phyloP scores from a whole-genome alignment of 805 yeast genomes.

The Suhomyces kilbournensis region DNA sequence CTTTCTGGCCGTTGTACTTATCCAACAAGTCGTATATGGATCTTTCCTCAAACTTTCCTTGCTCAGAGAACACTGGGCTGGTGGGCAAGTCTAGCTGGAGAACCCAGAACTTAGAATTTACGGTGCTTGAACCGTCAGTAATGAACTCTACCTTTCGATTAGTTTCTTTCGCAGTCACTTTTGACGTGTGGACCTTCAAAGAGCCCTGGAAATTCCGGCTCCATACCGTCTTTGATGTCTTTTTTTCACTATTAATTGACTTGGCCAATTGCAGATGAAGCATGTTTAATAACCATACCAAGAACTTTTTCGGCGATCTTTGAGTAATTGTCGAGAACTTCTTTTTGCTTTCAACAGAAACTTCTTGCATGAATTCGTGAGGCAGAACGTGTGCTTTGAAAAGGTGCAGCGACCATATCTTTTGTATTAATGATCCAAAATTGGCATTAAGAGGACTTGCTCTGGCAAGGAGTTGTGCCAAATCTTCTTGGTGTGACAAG shows the following conservation, averaged over 20 bases:
- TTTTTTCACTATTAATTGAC: slow-evolving; percentile 1
- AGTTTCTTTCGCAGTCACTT: slow-evolving; percentile 11
- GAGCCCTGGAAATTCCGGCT: slow-evolving; percentile 52
- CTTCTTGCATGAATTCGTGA: slow-evolving; percentile 56
- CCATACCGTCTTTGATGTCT: slow-evolving; percentile 22
- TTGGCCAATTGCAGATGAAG: slow-evolving; percentile 35
- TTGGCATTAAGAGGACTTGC: slow-evolving; percentile 33
- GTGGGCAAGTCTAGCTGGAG: slow-evolving; percentile 61
- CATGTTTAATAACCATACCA: slow-evolving; percentile 54
- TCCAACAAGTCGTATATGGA: slow-evolving; percentile 42
- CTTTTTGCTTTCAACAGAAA: slow-evolving; percentile 43
- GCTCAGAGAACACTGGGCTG: slow-evolving; percentile 43
- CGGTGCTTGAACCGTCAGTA: slow-evolving; percentile 5
- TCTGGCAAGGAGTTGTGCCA: slow-evolving; percentile 8
- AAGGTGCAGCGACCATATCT: slow-evolving; percentile 61
- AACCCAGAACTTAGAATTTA: slow-evolving; percentile 42
- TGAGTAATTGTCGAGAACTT: slow-evolving; percentile 36
- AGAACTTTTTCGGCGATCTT: slow-evolving; percentile 51
- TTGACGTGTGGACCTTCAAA: slow-evolving; percentile 27
- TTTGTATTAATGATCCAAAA: slow-evolving; percentile 49
- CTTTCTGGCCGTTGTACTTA: slow-evolving; percentile 32
- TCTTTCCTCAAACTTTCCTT: slow-evolving; percentile 53
- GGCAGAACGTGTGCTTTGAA: slow-evolving; percentile 65
- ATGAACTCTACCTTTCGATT: slow-evolving; percentile 23
- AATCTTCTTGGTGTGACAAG: slow-evolving; percentile 20